These are phyloP conservation scores for Penicillium lagena DNA, from an alignment of 495 filamentous ascomycete species.

Conservation along the genomic window DNA sequence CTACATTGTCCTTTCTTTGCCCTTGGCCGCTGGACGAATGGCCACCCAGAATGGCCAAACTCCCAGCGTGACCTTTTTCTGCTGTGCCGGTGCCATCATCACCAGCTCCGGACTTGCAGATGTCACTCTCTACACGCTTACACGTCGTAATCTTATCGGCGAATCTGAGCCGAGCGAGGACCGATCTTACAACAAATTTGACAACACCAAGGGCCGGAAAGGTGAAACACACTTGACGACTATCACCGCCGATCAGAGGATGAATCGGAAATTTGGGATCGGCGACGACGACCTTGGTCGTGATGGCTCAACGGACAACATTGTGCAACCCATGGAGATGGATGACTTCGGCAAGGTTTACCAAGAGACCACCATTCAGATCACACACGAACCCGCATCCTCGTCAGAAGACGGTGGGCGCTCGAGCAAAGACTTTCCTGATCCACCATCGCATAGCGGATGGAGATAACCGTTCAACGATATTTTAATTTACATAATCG, in stretches of 20 bases:
- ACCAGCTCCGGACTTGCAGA: conserved; percentile 71
- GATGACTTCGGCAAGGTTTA: conserved; percentile 35
- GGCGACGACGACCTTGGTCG: conserved; percentile 17
- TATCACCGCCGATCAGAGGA: conserved; percentile 27
- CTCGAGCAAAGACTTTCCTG: conserved; percentile 27
- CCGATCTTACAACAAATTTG: conserved; percentile 30
- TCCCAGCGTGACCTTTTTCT: conserved; percentile 55
- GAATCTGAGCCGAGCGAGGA: conserved; percentile 36
- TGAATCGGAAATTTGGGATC: conserved; percentile 13
- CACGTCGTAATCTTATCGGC: conserved; percentile 45
- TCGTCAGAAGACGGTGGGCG: conserved; percentile 20
- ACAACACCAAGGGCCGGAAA: conserved; percentile 24
- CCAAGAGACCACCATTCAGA: conserved; percentile 41
- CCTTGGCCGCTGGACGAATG: conserved; percentile 65
- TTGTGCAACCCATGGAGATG: conserved; percentile 31
- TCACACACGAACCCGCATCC: conserved; percentile 35
- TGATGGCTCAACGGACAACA: conserved; percentile 35
- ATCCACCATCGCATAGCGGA: conserved; percentile 5
- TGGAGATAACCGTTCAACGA: background rate
- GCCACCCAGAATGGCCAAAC: conserved; percentile 50
- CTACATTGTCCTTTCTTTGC: conserved; percentile 65
- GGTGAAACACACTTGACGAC: conserved; percentile 26
- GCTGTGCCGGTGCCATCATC: conserved; percentile 64
- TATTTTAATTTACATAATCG: too few relatives aligned
- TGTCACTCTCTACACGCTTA: conserved; percentile 64